phyloP scores from a whole-genome alignment of 2,329 filamentous ascomycete genomes.

The Penicillium polonicum region DNA sequence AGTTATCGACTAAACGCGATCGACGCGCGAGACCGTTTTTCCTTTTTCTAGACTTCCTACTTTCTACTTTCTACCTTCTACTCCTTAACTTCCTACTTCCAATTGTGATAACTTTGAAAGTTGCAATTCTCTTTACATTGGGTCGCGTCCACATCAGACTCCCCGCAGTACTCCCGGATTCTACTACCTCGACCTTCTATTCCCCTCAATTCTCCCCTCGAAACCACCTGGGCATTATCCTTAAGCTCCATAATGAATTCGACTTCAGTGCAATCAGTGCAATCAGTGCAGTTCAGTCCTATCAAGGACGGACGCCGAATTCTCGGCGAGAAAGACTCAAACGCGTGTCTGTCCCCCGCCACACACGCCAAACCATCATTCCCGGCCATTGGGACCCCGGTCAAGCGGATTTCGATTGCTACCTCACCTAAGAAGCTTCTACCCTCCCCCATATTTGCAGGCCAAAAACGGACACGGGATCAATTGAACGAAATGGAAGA shows the following conservation, averaged over 20 bases:
- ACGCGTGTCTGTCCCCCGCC: conserved; percentile 41
- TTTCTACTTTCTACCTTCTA: background rate
- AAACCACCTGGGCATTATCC: background rate
- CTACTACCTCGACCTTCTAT: background rate
- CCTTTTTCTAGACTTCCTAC: conserved; percentile 3
- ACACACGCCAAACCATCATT: conserved; percentile 22
- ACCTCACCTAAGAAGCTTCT: conserved; percentile 32
- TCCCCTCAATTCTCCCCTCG: background rate
- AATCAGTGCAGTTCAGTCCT: conserved; percentile 30
- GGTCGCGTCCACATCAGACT: background rate
- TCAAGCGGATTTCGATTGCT: conserved; percentile 30
- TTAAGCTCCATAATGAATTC: conserved; percentile 23
- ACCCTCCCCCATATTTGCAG: conserved; percentile 36
- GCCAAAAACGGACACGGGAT: conserved; percentile 43
- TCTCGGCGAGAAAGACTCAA: conserved; percentile 43
- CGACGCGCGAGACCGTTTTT: conserved; percentile 26
- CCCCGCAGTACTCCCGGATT: background rate
- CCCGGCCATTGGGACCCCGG: conserved; percentile 24
- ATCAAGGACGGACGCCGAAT: conserved; percentile 40
- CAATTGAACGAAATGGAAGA: conserved; percentile 35
- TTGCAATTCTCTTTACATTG: background rate
- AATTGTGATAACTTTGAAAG: background rate
- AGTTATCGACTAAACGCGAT: conserved; percentile 28
- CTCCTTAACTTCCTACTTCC: background rate
- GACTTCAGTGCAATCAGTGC: conserved; percentile 15